Evolutionary conservation across 140 eudicot species (phyloP).

Genomic region (Senecio squalidus): DNA sequence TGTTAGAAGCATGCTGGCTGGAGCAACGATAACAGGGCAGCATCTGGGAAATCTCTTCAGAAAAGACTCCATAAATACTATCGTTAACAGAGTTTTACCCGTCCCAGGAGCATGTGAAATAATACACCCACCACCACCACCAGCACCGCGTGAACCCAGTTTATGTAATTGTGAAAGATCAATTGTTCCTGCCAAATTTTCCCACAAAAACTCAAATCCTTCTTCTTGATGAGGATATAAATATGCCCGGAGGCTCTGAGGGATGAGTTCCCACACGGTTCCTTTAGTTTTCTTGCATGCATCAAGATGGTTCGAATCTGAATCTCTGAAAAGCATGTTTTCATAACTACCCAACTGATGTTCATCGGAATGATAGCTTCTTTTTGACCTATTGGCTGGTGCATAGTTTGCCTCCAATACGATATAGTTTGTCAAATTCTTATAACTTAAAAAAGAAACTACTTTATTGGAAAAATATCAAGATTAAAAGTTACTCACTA

Average conservation of each 20-base stretch:
- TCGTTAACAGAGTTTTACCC: constrained; percentile 68
- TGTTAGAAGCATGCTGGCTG: constrained; percentile 57
- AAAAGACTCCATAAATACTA: constrained; percentile 45
- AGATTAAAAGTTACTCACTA: constrained; percentile 31
- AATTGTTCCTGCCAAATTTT: constrained; percentile 43
- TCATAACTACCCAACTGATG: background rate
- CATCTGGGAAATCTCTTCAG: constrained; percentile 45
- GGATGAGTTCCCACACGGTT: constrained; percentile 64
- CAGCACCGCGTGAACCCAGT: constrained; percentile 10
- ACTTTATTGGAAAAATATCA: background rate
- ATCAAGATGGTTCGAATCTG: background rate
- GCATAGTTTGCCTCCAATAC: constrained; percentile 26
- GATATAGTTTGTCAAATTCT: background rate
- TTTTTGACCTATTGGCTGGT: background rate
- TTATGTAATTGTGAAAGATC: constrained; percentile 20
- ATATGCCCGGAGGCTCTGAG: constrained; percentile 7
- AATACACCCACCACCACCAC: constrained; percentile 69
- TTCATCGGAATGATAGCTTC: constrained; percentile 8
- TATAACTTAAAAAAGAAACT: no score
- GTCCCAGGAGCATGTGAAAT: constrained; percentile 91
- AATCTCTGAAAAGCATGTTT: background rate
- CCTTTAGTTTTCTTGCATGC: constrained; percentile 21
- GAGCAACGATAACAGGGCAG: constrained; percentile 55
- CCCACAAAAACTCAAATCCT: constrained; percentile 72
- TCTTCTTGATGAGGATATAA: constrained; percentile 61